Conservation (phyloP, 345 rosid genomes). For the Turritis glabra region DNA sequence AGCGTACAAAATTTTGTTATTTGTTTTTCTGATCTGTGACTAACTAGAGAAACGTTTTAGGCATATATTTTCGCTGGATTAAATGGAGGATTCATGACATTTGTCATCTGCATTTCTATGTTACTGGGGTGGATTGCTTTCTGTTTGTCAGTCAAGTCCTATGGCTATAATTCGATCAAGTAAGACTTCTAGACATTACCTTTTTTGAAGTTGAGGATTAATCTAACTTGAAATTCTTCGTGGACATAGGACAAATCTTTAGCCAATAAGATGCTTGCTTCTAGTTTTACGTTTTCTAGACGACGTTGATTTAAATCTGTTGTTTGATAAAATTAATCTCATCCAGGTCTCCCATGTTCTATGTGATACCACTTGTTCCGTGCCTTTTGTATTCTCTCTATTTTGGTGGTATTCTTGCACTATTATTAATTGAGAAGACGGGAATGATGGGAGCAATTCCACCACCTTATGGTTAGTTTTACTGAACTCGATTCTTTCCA, state of each 20-base stretch:
- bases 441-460: conserved; percentile 96
- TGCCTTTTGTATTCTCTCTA: conserved; percentile 68
- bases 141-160: conserved; percentile 49
- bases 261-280: not conserved
- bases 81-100: conserved; percentile 87
- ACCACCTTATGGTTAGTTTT: conserved; percentile 86
- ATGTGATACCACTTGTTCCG: conserved; percentile 71
- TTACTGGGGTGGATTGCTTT: conserved; percentile 77
- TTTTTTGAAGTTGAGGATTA: not conserved
- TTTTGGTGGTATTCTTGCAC: conserved; percentile 80
- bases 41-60: conserved; percentile 40
- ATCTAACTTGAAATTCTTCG: not conserved
- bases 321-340: conserved; percentile 35
- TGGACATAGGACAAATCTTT: not conserved
- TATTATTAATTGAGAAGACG: conserved; percentile 89
- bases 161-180: conserved; percentile 59
- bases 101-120: conserved; percentile 62
- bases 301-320: not conserved
- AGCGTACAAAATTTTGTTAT: conserved; percentile 21
- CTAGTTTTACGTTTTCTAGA: not conserved
- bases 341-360: conserved; percentile 74
- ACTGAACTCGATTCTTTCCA: not conserved
- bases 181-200: conserved; percentile 24
- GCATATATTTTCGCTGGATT: conserved; percentile 78
- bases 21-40: conserved; percentile 23